Percentiles rank a stretch among this genome's conserved stretches.
These are phyloP conservation scores for Saccharomycopsis schoenii DNA, from an alignment of 805 yeast genomes.

Conservation along the genomic window DNA sequence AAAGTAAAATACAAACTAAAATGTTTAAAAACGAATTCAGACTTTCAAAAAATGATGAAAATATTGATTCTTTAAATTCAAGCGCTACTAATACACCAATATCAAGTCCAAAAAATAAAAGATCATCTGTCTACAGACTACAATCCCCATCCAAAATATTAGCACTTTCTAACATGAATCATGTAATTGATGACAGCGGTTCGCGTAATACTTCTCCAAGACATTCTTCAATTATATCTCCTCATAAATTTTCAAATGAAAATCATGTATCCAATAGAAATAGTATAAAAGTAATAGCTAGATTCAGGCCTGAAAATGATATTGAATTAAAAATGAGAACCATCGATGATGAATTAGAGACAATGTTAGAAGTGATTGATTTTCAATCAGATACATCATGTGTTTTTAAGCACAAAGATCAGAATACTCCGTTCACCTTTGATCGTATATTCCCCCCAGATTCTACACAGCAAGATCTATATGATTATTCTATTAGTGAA, in stretches of 20 bases:
- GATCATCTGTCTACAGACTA: neutral
- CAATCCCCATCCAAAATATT: neutral
- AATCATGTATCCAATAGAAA: slow-evolving; percentile 1
- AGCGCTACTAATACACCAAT: neutral
- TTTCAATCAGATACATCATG: slow-evolving; percentile 26
- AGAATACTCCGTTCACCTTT: slow-evolving; percentile 37
- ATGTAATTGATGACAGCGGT: neutral
- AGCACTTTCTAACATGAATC: neutral
- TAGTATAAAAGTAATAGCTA: slow-evolving; percentile 57
- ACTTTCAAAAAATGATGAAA: neutral
- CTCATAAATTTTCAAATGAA: neutral
- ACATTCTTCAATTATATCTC: neutral
- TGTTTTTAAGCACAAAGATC: slow-evolving; percentile 16
- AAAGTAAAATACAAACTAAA: too few relatives aligned
- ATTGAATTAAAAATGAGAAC: slow-evolving; percentile 22
- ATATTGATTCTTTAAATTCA: neutral
- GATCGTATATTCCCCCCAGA: slow-evolving; percentile 52
- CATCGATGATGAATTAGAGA: neutral
- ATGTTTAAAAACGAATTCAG: neutral
- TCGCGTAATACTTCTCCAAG: neutral
- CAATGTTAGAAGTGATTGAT: slow-evolving; percentile 1
- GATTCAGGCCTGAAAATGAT: slow-evolving; percentile 53
- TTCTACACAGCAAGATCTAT: slow-evolving; percentile 47
- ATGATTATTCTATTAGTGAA: slow-evolving; percentile 45
- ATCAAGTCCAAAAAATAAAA: neutral